Evolutionary conservation across 176 grass and related monocot genomes (phyloP).

Genomic region (Triticum urartu): DNA sequence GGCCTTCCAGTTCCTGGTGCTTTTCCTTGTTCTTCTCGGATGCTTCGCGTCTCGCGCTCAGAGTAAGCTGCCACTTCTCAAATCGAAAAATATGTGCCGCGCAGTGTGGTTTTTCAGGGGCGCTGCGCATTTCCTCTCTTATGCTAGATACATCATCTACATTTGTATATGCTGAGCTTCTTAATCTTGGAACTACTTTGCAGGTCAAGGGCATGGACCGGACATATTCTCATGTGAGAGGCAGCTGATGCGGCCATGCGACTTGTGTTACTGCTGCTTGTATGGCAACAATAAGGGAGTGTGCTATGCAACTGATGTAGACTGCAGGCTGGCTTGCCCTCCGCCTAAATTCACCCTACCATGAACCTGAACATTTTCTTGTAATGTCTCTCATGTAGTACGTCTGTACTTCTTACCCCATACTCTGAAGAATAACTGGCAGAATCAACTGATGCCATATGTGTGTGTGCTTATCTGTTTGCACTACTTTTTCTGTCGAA

Average conservation of each 20-base stretch:
- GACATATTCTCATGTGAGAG: background rate
- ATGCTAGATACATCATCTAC: background rate
- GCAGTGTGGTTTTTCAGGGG: background rate
- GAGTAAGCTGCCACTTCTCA: background rate
- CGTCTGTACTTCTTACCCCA: background rate
- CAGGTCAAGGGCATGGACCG: slow-evolving; percentile 18
- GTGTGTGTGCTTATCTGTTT: background rate
- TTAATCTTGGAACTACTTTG: background rate
- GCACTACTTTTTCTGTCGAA: background rate
- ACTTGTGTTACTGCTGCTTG: slow-evolving; percentile 18
- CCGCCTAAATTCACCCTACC: background rate
- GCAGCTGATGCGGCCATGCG: background rate
- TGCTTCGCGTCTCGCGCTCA: background rate
- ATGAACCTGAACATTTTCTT: background rate
- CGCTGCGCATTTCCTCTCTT: no score
- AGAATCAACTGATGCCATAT: background rate
- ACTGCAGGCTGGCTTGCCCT: slow-evolving; percentile 2
- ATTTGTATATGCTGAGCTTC: background rate
- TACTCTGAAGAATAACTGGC: background rate
- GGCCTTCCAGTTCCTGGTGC: background rate
- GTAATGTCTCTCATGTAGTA: background rate
- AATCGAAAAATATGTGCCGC: background rate
- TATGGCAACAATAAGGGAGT: background rate
- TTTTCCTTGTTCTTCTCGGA: background rate
- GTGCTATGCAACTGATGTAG: background rate